A percentile compares a stretch with the other conserved stretches of the same genome.
phyloP scores from a whole-genome alignment of 2,329 filamentous ascomycete species.

The Dactylellina cionopaga region DNA sequence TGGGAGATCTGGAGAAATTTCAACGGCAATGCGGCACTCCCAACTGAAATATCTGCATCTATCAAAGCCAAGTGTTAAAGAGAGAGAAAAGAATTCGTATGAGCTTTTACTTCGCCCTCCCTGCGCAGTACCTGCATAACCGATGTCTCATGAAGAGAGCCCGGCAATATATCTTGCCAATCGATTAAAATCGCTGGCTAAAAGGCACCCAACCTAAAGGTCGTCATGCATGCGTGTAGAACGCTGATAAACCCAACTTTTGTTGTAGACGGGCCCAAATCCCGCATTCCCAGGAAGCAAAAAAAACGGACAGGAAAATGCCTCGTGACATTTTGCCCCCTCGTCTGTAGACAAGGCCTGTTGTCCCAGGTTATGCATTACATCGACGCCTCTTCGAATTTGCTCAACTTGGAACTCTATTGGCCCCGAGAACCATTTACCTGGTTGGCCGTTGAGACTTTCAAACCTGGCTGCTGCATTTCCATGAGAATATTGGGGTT shows the following conservation, averaged over 20 bases:
- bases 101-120: conserved; percentile 6
- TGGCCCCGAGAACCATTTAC: conserved; percentile 43
- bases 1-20: too few species aligned
- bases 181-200: conserved; percentile 26
- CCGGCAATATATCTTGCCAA: conserved; percentile 16
- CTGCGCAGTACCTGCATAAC: conserved; percentile 49
- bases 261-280: conserved; percentile 51
- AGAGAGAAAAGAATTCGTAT: neutral
- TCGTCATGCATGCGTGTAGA: conserved; percentile 9
- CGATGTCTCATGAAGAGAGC: conserved; percentile 50
- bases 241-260: neutral
- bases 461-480: too few species aligned
- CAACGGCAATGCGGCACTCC: conserved; percentile 47
- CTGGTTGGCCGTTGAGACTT: conserved; percentile 28
- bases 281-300: conserved; percentile 44
- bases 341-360: conserved; percentile 24
- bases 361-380: neutral
- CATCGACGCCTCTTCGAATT: conserved; percentile 1
- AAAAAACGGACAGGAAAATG: conserved; percentile 21
- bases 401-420: neutral
- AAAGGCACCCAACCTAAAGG: conserved; percentile 8
- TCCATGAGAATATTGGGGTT: conserved; percentile 34
- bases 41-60: too few species aligned
- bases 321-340: conserved; percentile 32
- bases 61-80: too few species aligned